Evolutionary conservation across 495 filamentous ascomycete species (phyloP).

Genomic region (Lasiosphaeris hirsuta): DNA sequence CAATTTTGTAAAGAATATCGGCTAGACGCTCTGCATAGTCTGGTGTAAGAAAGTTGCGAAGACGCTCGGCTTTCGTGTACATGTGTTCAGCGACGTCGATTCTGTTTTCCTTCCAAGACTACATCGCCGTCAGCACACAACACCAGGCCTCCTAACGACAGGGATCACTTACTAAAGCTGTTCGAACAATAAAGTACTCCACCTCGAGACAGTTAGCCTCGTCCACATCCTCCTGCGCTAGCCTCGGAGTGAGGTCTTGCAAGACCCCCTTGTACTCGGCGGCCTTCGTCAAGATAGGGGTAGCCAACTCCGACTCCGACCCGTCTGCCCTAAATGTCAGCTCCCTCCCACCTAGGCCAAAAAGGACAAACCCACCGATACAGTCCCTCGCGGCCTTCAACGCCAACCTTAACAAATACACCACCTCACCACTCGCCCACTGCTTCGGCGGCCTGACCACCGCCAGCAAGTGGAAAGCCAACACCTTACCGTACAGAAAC

Average conservation of each 20-base stretch:
- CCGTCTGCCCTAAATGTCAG: constrained; percentile 35
- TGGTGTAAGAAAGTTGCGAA: constrained; percentile 42
- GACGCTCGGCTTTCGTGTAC: constrained; percentile 55
- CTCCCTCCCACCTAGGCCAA: background rate
- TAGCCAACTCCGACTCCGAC: constrained; percentile 53
- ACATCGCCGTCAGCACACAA: constrained; percentile 10
- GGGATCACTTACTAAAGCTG: constrained; percentile 55
- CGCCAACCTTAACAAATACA: constrained; percentile 62
- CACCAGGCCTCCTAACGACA: background rate
- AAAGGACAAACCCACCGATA: constrained; percentile 48
- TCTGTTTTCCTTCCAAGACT: constrained; percentile 71
- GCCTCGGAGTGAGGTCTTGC: constrained; percentile 32
- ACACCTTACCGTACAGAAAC: constrained; percentile 50
- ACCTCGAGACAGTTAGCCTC: constrained; percentile 44
- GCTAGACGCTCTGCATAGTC: constrained; percentile 60
- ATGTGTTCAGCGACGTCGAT: constrained; percentile 75
- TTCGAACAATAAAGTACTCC: constrained; percentile 70
- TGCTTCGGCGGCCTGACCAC: constrained; percentile 41
- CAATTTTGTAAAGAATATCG: constrained; percentile 70
- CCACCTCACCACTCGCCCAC: constrained; percentile 32
- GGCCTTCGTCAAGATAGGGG: constrained; percentile 59
- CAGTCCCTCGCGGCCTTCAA: constrained; percentile 64
- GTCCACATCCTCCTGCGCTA: constrained; percentile 28
- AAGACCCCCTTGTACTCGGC: constrained; percentile 60
- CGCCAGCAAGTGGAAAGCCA: constrained; percentile 70